These are phyloP conservation scores for Hypoxylon crocopeplum DNA, from an alignment of 495 filamentous ascomycete species.

Conservation along the genomic window DNA sequence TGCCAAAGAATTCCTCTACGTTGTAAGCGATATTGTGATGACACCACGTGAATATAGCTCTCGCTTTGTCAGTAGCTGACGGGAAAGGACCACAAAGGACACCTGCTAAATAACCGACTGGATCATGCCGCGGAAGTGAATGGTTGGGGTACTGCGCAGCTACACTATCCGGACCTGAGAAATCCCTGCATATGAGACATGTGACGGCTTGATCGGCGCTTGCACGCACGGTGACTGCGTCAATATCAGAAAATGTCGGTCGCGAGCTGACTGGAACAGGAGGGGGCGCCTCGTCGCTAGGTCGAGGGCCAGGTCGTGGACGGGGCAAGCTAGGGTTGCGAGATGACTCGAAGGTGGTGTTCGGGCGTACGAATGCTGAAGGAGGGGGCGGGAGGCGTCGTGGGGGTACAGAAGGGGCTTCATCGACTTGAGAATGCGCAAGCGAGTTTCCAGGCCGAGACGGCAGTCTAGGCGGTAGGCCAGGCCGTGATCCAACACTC, in stretches of 20 bases:
- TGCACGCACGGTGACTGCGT: conserved; percentile 44
- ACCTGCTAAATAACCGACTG: conserved; percentile 71
- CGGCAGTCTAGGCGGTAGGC: conserved; percentile 51
- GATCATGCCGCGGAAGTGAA: conserved; percentile 68
- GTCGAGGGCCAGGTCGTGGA: conserved; percentile 20
- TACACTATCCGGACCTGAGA: conserved; percentile 77
- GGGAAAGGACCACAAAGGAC: conserved; percentile 80
- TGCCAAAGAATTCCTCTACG: conserved; percentile 73
- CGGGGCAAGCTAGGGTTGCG: conserved; percentile 6
- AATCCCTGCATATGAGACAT: conserved; percentile 88
- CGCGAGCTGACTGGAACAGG: conserved; percentile 55
- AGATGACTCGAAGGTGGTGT: conserved; percentile 26
- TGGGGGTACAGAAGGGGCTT: conserved; percentile 30
- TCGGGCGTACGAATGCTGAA: conserved; percentile 36
- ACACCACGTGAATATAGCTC: conserved; percentile 91
- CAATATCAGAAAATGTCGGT: conserved; percentile 51
- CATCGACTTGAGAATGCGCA: conserved; percentile 20
- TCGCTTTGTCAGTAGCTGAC: conserved; percentile 85
- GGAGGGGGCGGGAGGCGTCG: conserved; percentile 52
- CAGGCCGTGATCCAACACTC: conserved; percentile 38
- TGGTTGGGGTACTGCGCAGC: conserved; percentile 78
- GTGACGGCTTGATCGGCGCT: conserved; percentile 36
- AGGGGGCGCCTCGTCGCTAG: conserved; percentile 45
- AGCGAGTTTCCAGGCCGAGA: conserved; percentile 45
- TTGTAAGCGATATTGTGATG: conserved; percentile 95